These are phyloP conservation scores for Alternaria consortialis DNA, from an alignment of 2,329 filamentous ascomycete species.

Conservation along the genomic window DNA sequence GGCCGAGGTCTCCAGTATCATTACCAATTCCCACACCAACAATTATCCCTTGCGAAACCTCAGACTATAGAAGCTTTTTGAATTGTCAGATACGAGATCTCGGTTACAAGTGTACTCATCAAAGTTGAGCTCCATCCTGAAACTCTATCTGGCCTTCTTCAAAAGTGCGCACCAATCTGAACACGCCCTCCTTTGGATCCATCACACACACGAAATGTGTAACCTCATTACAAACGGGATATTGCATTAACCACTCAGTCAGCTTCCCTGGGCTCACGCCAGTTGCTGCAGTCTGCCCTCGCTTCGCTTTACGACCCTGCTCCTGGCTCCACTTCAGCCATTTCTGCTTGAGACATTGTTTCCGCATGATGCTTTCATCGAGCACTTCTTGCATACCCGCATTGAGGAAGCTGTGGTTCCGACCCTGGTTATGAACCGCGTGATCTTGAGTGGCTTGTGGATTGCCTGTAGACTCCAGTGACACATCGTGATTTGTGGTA, in stretches of 20 bases:
- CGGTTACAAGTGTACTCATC: neutral
- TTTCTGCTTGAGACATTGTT: slow-evolving; percentile 39
- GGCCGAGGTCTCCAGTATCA: slow-evolving; percentile 1
- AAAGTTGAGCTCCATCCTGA: neutral
- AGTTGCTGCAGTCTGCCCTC: neutral
- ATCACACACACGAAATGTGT: slow-evolving; percentile 68
- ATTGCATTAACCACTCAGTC: slow-evolving; percentile 59
- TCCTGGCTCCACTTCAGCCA: slow-evolving; percentile 30
- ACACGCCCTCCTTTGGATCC: slow-evolving; percentile 61
- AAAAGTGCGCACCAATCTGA: slow-evolving; percentile 55
- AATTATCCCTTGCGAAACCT: neutral
- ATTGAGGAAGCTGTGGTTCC: slow-evolving; percentile 17
- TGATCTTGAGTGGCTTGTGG: slow-evolving; percentile 9
- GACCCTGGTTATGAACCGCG: slow-evolving; percentile 15
- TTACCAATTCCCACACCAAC: neutral
- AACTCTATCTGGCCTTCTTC: slow-evolving; percentile 18
- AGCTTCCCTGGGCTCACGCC: slow-evolving; percentile 51
- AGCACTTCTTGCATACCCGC: slow-evolving; percentile 40
- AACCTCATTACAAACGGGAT: slow-evolving; percentile 65
- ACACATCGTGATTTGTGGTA: slow-evolving; percentile 65
- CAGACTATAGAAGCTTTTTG: neutral
- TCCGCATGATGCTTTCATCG: slow-evolving; percentile 47
- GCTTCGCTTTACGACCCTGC: slow-evolving; percentile 19
- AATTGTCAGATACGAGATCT: neutral
- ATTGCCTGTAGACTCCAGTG: slow-evolving; percentile 17